Evolutionary conservation across 352 stramenopile genomes (phyloP).

Genomic region (Pythium rishiriense): DNA sequence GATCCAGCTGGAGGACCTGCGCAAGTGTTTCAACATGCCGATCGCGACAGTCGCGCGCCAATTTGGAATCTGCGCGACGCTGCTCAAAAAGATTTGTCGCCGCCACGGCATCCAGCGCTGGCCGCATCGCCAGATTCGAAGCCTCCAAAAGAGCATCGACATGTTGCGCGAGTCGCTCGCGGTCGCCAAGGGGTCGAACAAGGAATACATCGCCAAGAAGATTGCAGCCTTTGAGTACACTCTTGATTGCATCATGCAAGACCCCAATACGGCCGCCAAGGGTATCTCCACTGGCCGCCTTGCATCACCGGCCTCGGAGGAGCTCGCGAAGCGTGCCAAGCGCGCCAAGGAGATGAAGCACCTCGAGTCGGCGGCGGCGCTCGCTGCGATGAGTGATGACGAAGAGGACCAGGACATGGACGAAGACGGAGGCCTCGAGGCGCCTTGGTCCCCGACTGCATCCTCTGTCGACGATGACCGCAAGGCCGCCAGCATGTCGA

Average conservation of each 20-base stretch:
- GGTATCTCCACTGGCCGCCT: conserved; percentile 65
- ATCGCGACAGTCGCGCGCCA: conserved; percentile 77
- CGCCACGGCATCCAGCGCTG: conserved; percentile 82
- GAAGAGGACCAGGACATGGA: conserved; percentile 39
- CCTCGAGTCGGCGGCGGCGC: conserved; percentile 29
- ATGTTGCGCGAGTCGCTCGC: conserved; percentile 73
- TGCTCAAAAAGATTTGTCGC: conserved; percentile 86
- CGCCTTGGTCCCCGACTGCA: conserved; percentile 22
- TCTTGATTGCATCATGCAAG: conserved; percentile 80
- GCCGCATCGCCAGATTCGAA: conserved; percentile 83
- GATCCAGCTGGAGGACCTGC: conserved; percentile 73
- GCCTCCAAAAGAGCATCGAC: conserved; percentile 82
- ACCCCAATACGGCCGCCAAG: conserved; percentile 75
- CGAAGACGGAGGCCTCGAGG: conserved; percentile 16
- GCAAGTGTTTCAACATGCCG: conserved; percentile 84
- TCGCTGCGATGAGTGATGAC: conserved; percentile 47
- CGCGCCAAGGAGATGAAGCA: conserved; percentile 48
- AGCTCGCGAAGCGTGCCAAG: conserved; percentile 59
- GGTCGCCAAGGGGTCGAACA: conserved; percentile 73
- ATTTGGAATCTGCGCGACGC: conserved; percentile 84
- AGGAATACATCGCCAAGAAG: conserved; percentile 82
- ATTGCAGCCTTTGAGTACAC: conserved; percentile 81
- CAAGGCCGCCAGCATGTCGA: conserved; percentile 58
- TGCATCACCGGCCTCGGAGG: conserved; percentile 56
- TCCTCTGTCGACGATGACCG: conserved; percentile 30